These are phyloP conservation scores for Monosporascus ibericus DNA, from an alignment of 2,329 filamentous ascomycete genomes.

Conservation along the genomic window DNA sequence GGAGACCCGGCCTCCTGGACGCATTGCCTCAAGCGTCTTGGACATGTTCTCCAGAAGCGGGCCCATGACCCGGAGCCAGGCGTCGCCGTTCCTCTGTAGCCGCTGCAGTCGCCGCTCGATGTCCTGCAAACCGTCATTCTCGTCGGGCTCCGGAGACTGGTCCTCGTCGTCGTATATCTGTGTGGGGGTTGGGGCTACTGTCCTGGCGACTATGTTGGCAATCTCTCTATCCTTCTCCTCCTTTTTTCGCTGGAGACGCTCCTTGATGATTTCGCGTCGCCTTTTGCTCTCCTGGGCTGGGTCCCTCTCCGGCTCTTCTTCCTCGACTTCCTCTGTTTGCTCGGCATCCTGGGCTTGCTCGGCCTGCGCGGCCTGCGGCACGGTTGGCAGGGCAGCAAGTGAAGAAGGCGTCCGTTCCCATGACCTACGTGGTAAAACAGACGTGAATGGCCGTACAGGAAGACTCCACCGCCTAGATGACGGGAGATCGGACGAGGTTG, in stretches of 20 bases:
- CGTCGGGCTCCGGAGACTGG: neutral
- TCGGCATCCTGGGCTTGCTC: neutral
- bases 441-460: neutral
- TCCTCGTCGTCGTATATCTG: neutral
- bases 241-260: constrained; percentile 12
- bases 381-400: neutral
- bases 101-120: constrained; percentile 11
- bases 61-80: constrained; percentile 11
- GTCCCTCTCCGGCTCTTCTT: neutral
- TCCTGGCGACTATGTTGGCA: constrained; percentile 9
- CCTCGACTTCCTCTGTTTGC: neutral
- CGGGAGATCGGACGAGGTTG: neutral
- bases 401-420: constrained; percentile 1
- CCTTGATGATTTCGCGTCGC: constrained; percentile 6
- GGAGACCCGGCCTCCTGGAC: constrained; percentile 4
- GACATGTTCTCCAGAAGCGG: constrained; percentile 14
- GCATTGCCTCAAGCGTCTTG: constrained; percentile 12
- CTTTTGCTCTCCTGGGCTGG: neutral
- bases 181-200: neutral
- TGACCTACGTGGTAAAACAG: neutral
- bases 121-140: constrained; percentile 4
- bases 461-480: constrained; percentile 8
- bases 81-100: constrained; percentile 14
- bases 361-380: neutral
- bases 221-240: constrained; percentile 13